Conservation (phyloP, 2,329 filamentous ascomycete species). For the Aschersonia sp. region DNA sequence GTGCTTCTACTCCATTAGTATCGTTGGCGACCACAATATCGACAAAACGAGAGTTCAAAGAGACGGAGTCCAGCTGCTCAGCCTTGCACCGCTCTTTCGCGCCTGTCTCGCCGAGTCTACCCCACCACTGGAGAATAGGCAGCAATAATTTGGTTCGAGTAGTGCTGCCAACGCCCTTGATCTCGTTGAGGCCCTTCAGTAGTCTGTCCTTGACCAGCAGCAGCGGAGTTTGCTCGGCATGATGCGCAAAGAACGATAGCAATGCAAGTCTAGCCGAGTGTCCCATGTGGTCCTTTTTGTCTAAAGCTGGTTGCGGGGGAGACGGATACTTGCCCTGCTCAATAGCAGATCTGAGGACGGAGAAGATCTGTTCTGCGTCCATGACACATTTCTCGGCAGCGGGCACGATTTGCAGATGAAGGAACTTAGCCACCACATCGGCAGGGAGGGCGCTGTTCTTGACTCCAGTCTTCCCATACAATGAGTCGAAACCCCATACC, state of each 20-base stretch:
- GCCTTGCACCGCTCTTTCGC: slow-evolving; percentile 25
- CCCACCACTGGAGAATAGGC: slow-evolving; percentile 60
- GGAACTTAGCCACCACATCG: slow-evolving; percentile 43
- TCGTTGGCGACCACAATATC: slow-evolving; percentile 41
- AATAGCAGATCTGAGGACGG: slow-evolving; percentile 34
- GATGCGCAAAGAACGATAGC: slow-evolving; percentile 58
- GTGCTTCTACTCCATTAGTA: slow-evolving; percentile 31
- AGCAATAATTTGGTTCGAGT: slow-evolving; percentile 62
- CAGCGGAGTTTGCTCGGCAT: slow-evolving; percentile 54
- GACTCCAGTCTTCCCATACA: slow-evolving; percentile 44
- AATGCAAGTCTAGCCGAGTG: slow-evolving; percentile 50
- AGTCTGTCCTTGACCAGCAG: slow-evolving; percentile 55
- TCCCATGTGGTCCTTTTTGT: slow-evolving; percentile 39
- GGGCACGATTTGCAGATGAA: slow-evolving; percentile 55
- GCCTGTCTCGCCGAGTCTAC: slow-evolving; percentile 34
- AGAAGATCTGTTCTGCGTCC: slow-evolving; percentile 56
- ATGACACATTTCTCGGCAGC: slow-evolving; percentile 75
- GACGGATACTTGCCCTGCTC: slow-evolving; percentile 24
- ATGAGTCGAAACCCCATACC: slow-evolving; percentile 43
- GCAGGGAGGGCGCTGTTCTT: slow-evolving; percentile 37
- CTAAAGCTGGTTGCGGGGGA: slow-evolving; percentile 20
- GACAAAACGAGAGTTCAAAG: slow-evolving; percentile 29
- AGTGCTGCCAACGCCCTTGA: slow-evolving; percentile 55
- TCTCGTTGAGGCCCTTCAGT: slow-evolving; percentile 54
- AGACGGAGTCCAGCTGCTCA: slow-evolving; percentile 26